Base-by-base conservation (phyloP, 257 asterid genomes). In the Marsdenia floribunda region DNA sequence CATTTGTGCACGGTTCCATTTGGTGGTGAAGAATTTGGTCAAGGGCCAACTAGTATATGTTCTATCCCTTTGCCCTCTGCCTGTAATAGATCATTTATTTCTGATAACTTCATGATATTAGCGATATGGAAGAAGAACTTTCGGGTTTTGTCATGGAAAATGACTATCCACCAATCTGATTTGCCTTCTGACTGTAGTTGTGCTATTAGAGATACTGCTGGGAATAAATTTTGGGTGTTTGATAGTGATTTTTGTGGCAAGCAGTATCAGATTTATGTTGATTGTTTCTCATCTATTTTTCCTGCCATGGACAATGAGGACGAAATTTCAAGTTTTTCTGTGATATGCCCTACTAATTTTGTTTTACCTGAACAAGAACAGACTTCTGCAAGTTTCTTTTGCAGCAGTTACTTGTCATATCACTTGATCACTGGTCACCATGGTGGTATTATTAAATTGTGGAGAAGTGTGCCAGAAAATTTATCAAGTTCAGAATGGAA, bases 141-240 rank as follows among this genome's bases (percentile, higher is more conserved):
- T 82, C 83, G 54, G 83, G 98, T 98, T 78, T 72, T 89, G 68
- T 94, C 99, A 44, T 92, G 96, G 97, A 90, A 89, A 85, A 83
- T 94, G 76, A 84, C 88, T 74, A 79, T 90, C 76, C 91, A 90
- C 72, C 81, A 75, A 73, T 63, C 72, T 79, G 90, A 83, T 82
- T 83, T 77, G 44, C 82, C 83, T 59, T 86, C 61, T 65, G 82
- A 77, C 76, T 73, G 83, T 70, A 46, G 68, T 70, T 78, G 76
- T 42, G 79, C 71, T 64, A 75, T 16, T 49, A 63, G 66, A 70
- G 60, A 76, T 76, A 57, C 76, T 75, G 76, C 69, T 72, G 82
- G 76, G 75, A 87, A 85, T 74, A 69, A 46, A 40, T 76, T 75
- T 86, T 85, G 75, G 86, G 83, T 83, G 72, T 86, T 83, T 80